Base-by-base conservation (phyloP, 352 stramenopile genomes). In the Globisporangium echinulatum region DNA sequence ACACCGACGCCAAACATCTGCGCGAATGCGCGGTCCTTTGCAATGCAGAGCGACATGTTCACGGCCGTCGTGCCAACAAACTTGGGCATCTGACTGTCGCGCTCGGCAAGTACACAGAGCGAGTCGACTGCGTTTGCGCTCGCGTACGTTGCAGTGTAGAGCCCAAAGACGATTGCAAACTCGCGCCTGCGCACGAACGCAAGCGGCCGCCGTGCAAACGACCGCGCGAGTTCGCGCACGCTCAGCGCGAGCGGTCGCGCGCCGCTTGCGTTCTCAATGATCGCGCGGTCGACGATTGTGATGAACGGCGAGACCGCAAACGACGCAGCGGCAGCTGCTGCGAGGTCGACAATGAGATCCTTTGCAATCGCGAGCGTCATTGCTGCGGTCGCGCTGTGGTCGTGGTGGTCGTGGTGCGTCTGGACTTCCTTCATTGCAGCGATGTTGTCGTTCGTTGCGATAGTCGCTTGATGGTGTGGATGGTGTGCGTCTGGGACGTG, bases 21-120 rank as follows among this genome's bases (percentile, higher is more conserved):
- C 44, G 90, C 87, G 61, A 96, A 97, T n/a, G 85, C 86, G 59
- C 82, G 87, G 59, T 96, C 90, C 64, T 97, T 97, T 62, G 85
- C 82, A 54, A 97, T 94, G 59, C 85, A 94, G 49, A 94, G 73
- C 58, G 82, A 85, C 82, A 97, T 95, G 71, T 97, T 97, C 59
- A 96, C 90, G 6, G 83, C 74, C 5, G 88, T 96, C 19, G 87
- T 96, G 62, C 73, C 73, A 40, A 96, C 50, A 62, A 97, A 96
- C 74, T 96, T 96, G 61, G 90, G 88, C 75, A 88, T 82, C 61
- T 91, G 80, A 63, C 68, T 88, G 71, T 96, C 82, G 17, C 58
- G 67, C 38, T 89, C 83, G n/a, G 39, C 63, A 56, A 67, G 78
- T 53, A 96, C 87, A 60, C 87, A 96, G 39, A 92, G 57, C 11